phyloP scores from a whole-genome alignment of 1,284 basidiomycete species.

The Schizophyllum amplum region DNA sequence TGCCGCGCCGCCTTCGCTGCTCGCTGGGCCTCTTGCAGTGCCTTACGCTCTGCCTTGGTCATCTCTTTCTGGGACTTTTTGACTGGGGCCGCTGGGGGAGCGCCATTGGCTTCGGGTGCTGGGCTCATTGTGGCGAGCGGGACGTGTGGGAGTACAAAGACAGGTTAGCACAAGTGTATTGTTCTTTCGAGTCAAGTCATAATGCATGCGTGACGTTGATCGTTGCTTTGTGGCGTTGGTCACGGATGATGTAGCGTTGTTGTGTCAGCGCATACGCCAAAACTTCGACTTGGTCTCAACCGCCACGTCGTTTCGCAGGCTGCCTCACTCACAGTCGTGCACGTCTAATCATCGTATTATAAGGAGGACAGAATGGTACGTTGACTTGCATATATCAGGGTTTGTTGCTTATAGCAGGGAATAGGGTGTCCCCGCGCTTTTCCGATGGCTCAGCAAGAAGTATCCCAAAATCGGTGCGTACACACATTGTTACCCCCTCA shows the following conservation, averaged over 20 bases:
- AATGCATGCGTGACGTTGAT: background rate
- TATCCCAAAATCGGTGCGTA: conserved; percentile 87
- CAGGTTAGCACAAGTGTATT: background rate
- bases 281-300: background rate
- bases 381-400: background rate
- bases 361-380: background rate
- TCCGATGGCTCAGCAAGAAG: conserved; percentile 94
- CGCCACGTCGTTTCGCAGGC: background rate
- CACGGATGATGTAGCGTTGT: background rate
- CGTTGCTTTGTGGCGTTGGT: background rate
- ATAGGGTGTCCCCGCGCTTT: conserved; percentile 90
- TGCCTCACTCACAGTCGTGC: conserved; percentile 1
- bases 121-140: background rate
- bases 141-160: background rate
- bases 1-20: conserved; percentile 56
- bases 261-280: background rate
- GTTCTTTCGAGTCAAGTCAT: background rate
- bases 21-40: conserved; percentile 71
- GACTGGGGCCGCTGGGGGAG: background rate
- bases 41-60: conserved; percentile 75
- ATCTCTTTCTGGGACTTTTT: conserved; percentile 45
- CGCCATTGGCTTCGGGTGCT: background rate
- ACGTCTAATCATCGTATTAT: background rate
- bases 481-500: conserved; percentile 4
- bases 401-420: background rate